Conservation (phyloP, 2,329 filamentous ascomycete species). For the Phoma sp. region DNA sequence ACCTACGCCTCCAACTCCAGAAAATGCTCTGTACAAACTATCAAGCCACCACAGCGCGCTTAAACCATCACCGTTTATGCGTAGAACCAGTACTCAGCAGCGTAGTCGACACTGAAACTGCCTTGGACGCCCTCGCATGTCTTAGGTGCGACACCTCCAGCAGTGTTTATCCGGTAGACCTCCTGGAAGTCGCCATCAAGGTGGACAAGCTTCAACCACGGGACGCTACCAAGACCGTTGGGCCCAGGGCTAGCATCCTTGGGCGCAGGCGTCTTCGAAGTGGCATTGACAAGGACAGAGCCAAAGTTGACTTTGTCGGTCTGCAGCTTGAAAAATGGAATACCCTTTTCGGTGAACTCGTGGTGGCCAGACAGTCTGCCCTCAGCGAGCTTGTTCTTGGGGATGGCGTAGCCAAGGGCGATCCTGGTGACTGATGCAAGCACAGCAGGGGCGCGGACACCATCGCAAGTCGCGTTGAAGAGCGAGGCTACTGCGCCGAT, state of each 20-base stretch:
- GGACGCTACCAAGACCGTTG: conserved; percentile 67
- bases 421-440: conserved; percentile 70
- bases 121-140: conserved; percentile 72
- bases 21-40: conserved; percentile 42
- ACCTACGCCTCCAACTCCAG: conserved; percentile 35
- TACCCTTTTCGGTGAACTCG: conserved; percentile 75
- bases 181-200: conserved; percentile 64
- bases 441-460: conserved; percentile 72
- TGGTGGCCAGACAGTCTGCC: conserved; percentile 76
- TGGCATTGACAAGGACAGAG: conserved; percentile 71
- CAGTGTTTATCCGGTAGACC: conserved; percentile 85
- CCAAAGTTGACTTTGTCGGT: conserved; percentile 60
- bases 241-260: conserved; percentile 65
- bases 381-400: conserved; percentile 55
- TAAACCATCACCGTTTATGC: conserved; percentile 22
- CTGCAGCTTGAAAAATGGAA: conserved; percentile 82
- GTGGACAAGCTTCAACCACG: conserved; percentile 78
- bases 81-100: conserved; percentile 78
- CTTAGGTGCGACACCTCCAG: conserved; percentile 77
- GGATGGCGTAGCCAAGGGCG: conserved; percentile 71
- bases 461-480: conserved; percentile 86
- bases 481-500: conserved; percentile 81
- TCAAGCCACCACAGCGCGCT: not conserved
- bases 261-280: conserved; percentile 68
- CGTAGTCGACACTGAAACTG: conserved; percentile 78